Evolutionary conservation across 2,329 filamentous ascomycete species (phyloP).

Genomic region (Stagonosporopsis cucurbitacearum): DNA sequence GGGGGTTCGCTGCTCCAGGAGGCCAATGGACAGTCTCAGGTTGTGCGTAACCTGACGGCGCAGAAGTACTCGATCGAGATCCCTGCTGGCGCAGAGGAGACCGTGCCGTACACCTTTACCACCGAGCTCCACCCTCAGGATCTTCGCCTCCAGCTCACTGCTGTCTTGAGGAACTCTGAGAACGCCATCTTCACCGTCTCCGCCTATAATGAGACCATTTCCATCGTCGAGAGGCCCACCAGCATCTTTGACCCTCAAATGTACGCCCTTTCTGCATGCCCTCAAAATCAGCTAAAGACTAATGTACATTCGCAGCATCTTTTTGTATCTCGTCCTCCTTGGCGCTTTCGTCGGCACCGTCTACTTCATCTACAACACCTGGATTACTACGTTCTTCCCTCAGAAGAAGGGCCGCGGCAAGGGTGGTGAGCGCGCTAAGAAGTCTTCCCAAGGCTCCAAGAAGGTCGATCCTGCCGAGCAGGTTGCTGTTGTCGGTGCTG

Average conservation of each 20-base stretch:
- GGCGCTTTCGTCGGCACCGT: constrained; percentile 78
- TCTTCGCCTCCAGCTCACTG: constrained; percentile 76
- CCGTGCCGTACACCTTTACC: constrained; percentile 81
- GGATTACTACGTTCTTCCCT: constrained; percentile 95
- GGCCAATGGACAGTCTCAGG: constrained; percentile 60
- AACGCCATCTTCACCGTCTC: constrained; percentile 76
- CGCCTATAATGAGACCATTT: constrained; percentile 82
- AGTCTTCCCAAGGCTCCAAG: constrained; percentile 67
- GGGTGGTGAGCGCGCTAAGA: constrained; percentile 70
- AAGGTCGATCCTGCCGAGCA: constrained; percentile 68
- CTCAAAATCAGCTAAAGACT: constrained; percentile 7
- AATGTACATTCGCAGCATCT: constrained; percentile 69
- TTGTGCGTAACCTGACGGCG: constrained; percentile 85
- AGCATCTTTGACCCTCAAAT: constrained; percentile 96
- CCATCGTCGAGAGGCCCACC: constrained; percentile 86
- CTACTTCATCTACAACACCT: constrained; percentile 98
- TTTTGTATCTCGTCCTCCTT: constrained; percentile 92
- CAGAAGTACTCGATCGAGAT: constrained; percentile 76
- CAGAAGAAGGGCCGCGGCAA: constrained; percentile 71
- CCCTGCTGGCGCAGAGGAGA: constrained; percentile 76
- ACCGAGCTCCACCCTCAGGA: constrained; percentile 95
- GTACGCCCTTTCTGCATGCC: constrained; percentile 60
- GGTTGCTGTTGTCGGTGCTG: constrained; percentile 70
- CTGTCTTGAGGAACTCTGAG: constrained; percentile 72
- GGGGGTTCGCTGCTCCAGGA: constrained; percentile 74